phyloP scores from a whole-genome alignment of 768 basidiomycete genomes.

The Lanmaoa pseudosensibilis region DNA sequence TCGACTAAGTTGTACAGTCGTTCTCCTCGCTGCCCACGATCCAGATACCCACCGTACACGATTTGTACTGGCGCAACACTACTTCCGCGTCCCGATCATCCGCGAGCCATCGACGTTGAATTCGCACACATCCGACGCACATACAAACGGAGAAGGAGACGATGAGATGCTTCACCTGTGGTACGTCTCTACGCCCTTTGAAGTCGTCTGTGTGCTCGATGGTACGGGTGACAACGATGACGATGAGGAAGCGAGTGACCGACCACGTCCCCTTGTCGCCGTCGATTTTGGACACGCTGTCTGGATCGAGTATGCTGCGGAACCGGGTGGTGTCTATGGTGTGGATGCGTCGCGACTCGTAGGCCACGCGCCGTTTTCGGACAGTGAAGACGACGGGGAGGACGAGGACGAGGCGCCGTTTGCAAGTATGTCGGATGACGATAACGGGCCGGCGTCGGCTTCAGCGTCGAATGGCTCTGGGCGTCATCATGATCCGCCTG shows the following conservation, averaged over 20 bases:
- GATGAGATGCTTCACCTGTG: conserved; percentile 66
- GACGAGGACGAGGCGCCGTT: conserved; percentile 18
- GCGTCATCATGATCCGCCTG: neutral
- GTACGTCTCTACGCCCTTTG: conserved; percentile 71
- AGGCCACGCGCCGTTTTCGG: conserved; percentile 27
- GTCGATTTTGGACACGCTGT: conserved; percentile 89
- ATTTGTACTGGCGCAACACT: conserved; percentile 73
- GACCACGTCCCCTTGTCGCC: conserved; percentile 70
- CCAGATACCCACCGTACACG: conserved; percentile 56
- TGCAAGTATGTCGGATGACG: conserved; percentile 2
- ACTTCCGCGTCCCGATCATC: conserved; percentile 67
- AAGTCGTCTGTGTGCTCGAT: conserved; percentile 67
- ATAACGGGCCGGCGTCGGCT: too few species aligned
- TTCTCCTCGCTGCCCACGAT: conserved; percentile 64
- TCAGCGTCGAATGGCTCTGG: conserved; percentile 4
- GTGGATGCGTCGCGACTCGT: conserved; percentile 31
- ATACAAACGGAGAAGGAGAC: conserved; percentile 30
- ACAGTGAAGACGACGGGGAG: conserved; percentile 32
- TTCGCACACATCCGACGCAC: neutral
- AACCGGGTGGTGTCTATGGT: conserved; percentile 29
- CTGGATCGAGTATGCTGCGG: conserved; percentile 64
- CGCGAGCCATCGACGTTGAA: conserved; percentile 17
- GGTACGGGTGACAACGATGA: conserved; percentile 30
- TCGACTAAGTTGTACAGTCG: conserved; percentile 69
- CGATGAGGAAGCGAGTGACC: conserved; percentile 39